Percentiles rank a stretch among this genome's conserved stretches.
Conservation (phyloP, 176 grass and related monocot species). For the Guadua angustifolia region DNA sequence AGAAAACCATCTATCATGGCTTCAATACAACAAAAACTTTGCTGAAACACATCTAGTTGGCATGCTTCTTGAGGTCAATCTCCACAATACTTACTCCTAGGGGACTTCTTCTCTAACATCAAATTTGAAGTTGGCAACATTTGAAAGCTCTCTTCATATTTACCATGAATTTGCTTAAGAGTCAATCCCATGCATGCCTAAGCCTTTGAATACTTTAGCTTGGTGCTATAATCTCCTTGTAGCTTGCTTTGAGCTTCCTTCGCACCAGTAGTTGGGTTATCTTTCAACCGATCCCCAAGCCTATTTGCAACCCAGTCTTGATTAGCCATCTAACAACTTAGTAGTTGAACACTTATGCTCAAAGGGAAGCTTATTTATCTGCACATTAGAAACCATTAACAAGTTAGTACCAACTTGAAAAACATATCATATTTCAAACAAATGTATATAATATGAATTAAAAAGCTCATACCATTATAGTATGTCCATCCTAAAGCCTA, state of each 20-base stretch:
- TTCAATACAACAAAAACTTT: neutral
- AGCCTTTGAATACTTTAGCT: too few relatives aligned
- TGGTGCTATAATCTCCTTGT: too few relatives aligned
- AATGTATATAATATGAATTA: too few relatives aligned
- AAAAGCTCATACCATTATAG: neutral
- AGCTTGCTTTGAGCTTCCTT: neutral
- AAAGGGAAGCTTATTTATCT: constrained; percentile 25
- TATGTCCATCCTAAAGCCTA: neutral
- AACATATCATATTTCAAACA: too few relatives aligned
- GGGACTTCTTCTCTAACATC: neutral
- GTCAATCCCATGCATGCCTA: neutral
- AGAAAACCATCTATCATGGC: neutral
- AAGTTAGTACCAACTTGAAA: too few relatives aligned
- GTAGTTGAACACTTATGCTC: constrained; percentile 7
- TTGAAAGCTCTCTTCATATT: neutral
- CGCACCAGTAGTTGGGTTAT: neutral
- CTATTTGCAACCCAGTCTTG: constrained; percentile 17
- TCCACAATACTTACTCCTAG: neutral
- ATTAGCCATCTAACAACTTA: constrained; percentile 1
- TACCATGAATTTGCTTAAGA: neutral
- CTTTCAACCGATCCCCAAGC: neutral
- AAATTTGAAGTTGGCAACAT: neutral
- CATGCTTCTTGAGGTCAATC: neutral
- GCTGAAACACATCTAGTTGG: neutral
- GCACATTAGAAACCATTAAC: neutral